Conservation (phyloP, 179 eudicot genomes). For the Beta corolliflora region DNA sequence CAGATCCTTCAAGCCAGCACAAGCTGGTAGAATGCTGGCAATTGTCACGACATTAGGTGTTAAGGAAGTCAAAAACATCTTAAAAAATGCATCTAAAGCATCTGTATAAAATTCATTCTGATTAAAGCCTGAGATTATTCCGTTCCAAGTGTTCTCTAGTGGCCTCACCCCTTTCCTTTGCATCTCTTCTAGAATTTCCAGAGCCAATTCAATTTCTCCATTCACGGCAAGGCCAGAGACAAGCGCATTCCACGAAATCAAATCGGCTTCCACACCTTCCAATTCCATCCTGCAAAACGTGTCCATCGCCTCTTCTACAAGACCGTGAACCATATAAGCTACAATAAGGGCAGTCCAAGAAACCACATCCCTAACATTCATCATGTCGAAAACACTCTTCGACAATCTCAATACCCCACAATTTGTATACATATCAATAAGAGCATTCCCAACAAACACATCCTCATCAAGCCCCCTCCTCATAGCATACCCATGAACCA, state of each 20-base stretch:
- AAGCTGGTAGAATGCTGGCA: constrained; percentile 50
- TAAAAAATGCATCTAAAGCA: constrained; percentile 44
- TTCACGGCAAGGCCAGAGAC: constrained; percentile 47
- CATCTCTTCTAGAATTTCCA: constrained; percentile 43
- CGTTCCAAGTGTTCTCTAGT: constrained; percentile 51
- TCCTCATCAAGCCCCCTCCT: constrained; percentile 41
- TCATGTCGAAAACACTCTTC: constrained; percentile 46
- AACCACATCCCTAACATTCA: constrained; percentile 55
- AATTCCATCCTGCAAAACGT: constrained; percentile 49
- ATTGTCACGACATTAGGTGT: constrained; percentile 47
- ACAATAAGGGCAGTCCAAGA: constrained; percentile 66
- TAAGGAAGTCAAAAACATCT: constrained; percentile 37
- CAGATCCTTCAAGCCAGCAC: constrained; percentile 43
- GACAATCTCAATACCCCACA: constrained; percentile 44
- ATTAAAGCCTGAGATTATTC: constrained; percentile 56
- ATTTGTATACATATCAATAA: constrained; percentile 56
- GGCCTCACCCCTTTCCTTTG: constrained; percentile 37
- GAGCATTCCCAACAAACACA: constrained; percentile 53
- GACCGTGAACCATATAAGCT: constrained; percentile 45
- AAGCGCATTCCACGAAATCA: constrained; percentile 59
- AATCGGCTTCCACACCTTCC: constrained; percentile 47
- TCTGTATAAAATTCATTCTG: constrained; percentile 39
- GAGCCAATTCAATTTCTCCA: constrained; percentile 48
- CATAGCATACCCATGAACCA: constrained; percentile 57
- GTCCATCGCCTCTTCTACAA: constrained; percentile 40